Conservation (phyloP, 139 green algal genomes). For the Mesotaenium endlicherianum region DNA sequence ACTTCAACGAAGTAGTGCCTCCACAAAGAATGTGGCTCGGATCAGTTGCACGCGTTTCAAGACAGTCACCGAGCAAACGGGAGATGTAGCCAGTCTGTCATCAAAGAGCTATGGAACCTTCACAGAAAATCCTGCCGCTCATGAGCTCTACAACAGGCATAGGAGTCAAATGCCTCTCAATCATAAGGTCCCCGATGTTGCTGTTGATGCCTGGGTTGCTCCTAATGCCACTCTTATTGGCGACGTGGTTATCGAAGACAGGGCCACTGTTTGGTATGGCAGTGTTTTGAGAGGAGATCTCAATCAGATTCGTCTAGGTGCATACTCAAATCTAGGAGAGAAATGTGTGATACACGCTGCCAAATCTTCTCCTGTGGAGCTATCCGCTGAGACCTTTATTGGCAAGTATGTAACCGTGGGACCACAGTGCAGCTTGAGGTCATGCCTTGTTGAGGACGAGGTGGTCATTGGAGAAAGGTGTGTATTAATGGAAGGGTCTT, state of each 20-base stretch:
- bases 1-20: too few species aligned
- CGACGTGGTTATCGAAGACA: constrained; percentile 81
- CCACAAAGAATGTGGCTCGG: too few species aligned
- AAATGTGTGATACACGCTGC: constrained; percentile 86
- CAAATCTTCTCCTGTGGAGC: constrained; percentile 40
- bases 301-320: constrained; percentile 79
- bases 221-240: constrained; percentile 85
- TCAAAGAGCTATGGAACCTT: not conserved
- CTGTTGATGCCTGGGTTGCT: constrained; percentile 66
- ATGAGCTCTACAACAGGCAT: constrained; percentile 53
- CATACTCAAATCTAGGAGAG: constrained; percentile 87
- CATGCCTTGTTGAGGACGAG: constrained; percentile 55
- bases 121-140: constrained; percentile 17
- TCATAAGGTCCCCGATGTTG: constrained; percentile 38
- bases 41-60: too few species aligned
- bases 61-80: too few species aligned
- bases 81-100: too few species aligned
- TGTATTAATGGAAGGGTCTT: constrained; percentile 50
- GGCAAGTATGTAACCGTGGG: constrained; percentile 57
- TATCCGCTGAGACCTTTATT: constrained; percentile 40
- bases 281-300: constrained; percentile 88
- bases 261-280: constrained; percentile 86
- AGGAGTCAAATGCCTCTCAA: constrained; percentile 36
- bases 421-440: constrained; percentile 39
- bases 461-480: constrained; percentile 52